These are phyloP conservation scores for Mycena leptocephala DNA, from an alignment of 768 basidiomycete species.

Conservation along the genomic window DNA sequence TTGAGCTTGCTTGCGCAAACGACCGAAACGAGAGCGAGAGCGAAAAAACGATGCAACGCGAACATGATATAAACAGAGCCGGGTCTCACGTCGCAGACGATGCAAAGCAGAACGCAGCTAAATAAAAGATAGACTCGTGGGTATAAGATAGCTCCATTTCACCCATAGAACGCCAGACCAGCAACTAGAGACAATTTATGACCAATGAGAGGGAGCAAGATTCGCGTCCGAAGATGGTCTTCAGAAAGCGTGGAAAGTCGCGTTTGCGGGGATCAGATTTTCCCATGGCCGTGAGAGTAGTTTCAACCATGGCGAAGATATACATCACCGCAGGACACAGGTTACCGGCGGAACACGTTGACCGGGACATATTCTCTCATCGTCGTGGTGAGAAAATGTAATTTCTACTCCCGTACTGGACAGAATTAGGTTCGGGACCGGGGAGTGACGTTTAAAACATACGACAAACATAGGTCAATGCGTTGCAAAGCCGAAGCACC, in stretches of 20 bases:
- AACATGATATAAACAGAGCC: slow-evolving; percentile 43
- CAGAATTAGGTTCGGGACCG: not conserved
- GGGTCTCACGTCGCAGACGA: not conserved
- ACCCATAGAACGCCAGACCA: not conserved
- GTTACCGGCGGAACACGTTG: slow-evolving; percentile 1
- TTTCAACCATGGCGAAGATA: not conserved
- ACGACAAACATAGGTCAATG: not conserved
- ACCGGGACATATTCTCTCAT: slow-evolving; percentile 18
- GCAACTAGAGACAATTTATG: not conserved
- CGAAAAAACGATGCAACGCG: slow-evolving; percentile 45
- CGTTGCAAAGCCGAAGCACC: not conserved
- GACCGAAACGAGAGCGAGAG: slow-evolving; percentile 45
- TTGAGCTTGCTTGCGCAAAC: slow-evolving; percentile 48
- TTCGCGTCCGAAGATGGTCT: not conserved
- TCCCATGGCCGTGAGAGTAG: slow-evolving; percentile 27
- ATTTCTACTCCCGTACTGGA: not conserved
- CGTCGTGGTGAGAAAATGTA: slow-evolving; percentile 5
- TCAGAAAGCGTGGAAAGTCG: slow-evolving; percentile 18
- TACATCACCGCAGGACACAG: not conserved
- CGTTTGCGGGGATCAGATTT: not conserved
- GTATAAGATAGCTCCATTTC: slow-evolving; percentile 23
- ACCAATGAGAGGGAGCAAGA: slow-evolving; percentile 26
- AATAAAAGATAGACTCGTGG: slow-evolving; percentile 26
- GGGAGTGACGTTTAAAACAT: not conserved
- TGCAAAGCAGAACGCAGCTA: not conserved